These are phyloP conservation scores for Albugo laibachii DNA, from an alignment of 352 stramenopile species.

Conservation along the genomic window DNA sequence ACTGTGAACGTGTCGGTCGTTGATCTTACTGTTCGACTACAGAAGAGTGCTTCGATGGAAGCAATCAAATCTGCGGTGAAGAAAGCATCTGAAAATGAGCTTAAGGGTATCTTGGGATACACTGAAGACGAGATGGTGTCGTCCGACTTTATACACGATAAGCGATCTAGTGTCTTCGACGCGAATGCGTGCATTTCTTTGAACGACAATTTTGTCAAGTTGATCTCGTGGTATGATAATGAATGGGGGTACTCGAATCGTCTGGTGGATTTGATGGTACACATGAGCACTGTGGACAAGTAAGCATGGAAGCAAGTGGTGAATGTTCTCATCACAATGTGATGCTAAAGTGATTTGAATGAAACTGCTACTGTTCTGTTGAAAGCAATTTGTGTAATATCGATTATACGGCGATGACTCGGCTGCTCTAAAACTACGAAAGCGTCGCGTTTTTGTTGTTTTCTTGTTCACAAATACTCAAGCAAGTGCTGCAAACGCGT, in stretches of 20 bases:
- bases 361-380: not conserved
- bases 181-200: slow-evolving; percentile 87
- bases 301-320: not conserved
- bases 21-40: slow-evolving; percentile 79
- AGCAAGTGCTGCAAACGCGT: slow-evolving; percentile 57
- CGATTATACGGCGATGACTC: too few species aligned
- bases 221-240: slow-evolving; percentile 91
- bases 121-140: slow-evolving; percentile 85
- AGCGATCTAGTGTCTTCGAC: slow-evolving; percentile 87
- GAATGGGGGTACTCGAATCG: slow-evolving; percentile 88
- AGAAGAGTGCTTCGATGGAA: slow-evolving; percentile 78
- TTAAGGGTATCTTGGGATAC: slow-evolving; percentile 86
- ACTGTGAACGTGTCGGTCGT: slow-evolving; percentile 90
- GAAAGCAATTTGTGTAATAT: too few species aligned
- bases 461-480: slow-evolving; percentile 10
- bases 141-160: slow-evolving; percentile 78
- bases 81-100: slow-evolving; percentile 66
- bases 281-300: slow-evolving; percentile 30
- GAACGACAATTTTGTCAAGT: slow-evolving; percentile 92
- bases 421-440: too few species aligned
- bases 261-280: slow-evolving; percentile 41
- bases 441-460: not conserved
- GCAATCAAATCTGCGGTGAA: slow-evolving; percentile 85
- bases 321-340: too few species aligned
- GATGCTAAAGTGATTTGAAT: not conserved